Evolutionary conservation across 306 rosid species (phyloP).

Genomic region (Gastrolobium villosum): DNA sequence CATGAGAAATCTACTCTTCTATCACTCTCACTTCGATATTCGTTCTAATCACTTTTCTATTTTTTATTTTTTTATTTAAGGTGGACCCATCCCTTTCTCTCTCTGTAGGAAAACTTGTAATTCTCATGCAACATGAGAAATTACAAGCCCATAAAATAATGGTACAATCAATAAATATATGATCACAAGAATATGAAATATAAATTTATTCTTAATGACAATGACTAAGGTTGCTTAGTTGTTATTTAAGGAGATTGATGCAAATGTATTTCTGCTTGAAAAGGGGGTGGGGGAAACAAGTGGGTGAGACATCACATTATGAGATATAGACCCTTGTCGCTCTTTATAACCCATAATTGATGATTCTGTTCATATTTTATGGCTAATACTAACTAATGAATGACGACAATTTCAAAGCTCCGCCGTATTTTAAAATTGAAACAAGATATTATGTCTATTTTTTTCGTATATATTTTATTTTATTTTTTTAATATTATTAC

Average conservation of each 20-base stretch:
- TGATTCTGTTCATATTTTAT: conserved; percentile 27
- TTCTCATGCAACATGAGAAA: too few relatives aligned
- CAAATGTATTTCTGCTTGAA: conserved; percentile 7
- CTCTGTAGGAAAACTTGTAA: too few relatives aligned
- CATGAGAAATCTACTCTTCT: too few relatives aligned
- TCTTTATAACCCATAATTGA: conserved; percentile 35
- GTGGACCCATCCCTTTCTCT: too few relatives aligned
- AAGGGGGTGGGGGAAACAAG: conserved; percentile 12
- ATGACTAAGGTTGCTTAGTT: not conserved
- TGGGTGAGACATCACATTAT: conserved; percentile 54
- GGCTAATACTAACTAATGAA: conserved; percentile 3
- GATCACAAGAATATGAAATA: conserved; percentile 18
- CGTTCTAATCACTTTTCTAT: too few relatives aligned
- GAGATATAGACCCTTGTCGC: conserved; percentile 39
- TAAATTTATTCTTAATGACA: conserved; percentile 5
- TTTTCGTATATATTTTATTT: too few relatives aligned
- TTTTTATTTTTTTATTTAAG: too few relatives aligned
- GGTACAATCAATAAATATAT: conserved; percentile 21
- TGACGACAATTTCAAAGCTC: conserved; percentile 44
- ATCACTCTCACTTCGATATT: too few relatives aligned
- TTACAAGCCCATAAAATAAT: conserved; percentile 21
- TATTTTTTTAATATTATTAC: not conserved
- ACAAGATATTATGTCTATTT: too few relatives aligned
- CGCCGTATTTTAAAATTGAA: not conserved
- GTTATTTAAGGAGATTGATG: conserved; percentile 10